phyloP scores from a whole-genome alignment of 371 early-diverging fungal genomes.

The Cokeromyces recurvatus region DNA sequence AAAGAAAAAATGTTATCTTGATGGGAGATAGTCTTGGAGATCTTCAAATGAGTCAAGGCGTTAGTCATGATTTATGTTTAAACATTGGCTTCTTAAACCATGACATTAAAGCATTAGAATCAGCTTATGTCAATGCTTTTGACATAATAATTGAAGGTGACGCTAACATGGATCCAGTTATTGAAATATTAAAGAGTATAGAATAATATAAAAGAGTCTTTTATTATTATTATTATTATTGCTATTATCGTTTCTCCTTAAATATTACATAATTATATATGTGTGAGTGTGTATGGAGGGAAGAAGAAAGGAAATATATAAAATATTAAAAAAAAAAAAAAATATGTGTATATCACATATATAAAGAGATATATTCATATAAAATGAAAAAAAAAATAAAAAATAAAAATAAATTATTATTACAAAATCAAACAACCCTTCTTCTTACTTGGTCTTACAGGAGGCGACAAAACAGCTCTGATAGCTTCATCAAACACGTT shows the following conservation, averaged over 20 bases:
- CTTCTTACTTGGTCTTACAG: conserved; percentile 50
- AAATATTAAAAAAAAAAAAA: background rate
- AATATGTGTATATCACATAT: background rate
- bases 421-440: conserved; percentile 75
- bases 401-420: background rate
- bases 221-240: no score
- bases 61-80: conserved; percentile 51
- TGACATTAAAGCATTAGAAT: conserved; percentile 46
- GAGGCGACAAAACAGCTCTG: conserved; percentile 85
- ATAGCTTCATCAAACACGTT: conserved; percentile 98
- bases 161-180: conserved; percentile 47
- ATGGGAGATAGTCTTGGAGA: conserved; percentile 77
- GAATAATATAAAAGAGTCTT: conserved; percentile 3
- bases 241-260: background rate
- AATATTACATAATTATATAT: background rate
- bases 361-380: no score
- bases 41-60: conserved; percentile 65
- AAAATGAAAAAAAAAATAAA: background rate
- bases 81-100: conserved; percentile 73
- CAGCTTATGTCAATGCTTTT: conserved; percentile 53
- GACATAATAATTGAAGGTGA: conserved; percentile 72
- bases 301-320: background rate
- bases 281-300: no score
- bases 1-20: conserved; percentile 56
- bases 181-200: conserved; percentile 29